phyloP scores from a whole-genome alignment of 75 land plant genomes.

The Picea sitchensis region DNA sequence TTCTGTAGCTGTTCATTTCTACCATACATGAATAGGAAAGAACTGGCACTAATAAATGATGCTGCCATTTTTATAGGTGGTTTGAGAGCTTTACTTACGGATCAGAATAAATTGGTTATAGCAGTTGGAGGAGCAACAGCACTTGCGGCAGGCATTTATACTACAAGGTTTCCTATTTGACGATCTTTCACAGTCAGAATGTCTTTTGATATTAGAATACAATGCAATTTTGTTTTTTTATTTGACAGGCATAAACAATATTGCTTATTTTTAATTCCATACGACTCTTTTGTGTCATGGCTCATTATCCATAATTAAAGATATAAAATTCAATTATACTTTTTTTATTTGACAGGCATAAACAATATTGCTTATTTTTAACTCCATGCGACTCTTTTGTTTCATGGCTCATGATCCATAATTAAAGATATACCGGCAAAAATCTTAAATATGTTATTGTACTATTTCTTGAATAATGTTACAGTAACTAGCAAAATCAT shows the following conservation, averaged over 20 bases:
- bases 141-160: constrained; percentile 93
- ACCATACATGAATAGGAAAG: background rate
- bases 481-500: background rate
- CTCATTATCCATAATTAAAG: background rate
- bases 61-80: constrained; percentile 51
- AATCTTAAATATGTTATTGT: background rate
- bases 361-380: background rate
- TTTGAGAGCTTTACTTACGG: constrained; percentile 63
- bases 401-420: background rate
- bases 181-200: background rate
- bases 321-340: background rate
- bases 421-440: background rate
- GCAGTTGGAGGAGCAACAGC: constrained; percentile 94
- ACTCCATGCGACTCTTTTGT: background rate
- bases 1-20: background rate
- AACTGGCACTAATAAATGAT: background rate
- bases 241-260: background rate
- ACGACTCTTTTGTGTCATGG: background rate
- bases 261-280: background rate
- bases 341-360: background rate
- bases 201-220: background rate
- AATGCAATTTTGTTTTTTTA: background rate
- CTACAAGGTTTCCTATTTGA: constrained; percentile 59
- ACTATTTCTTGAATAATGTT: background rate
- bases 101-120: constrained; percentile 70